phyloP scores from a whole-genome alignment of 441 rosid species.

The Eutrema salsugineum region DNA sequence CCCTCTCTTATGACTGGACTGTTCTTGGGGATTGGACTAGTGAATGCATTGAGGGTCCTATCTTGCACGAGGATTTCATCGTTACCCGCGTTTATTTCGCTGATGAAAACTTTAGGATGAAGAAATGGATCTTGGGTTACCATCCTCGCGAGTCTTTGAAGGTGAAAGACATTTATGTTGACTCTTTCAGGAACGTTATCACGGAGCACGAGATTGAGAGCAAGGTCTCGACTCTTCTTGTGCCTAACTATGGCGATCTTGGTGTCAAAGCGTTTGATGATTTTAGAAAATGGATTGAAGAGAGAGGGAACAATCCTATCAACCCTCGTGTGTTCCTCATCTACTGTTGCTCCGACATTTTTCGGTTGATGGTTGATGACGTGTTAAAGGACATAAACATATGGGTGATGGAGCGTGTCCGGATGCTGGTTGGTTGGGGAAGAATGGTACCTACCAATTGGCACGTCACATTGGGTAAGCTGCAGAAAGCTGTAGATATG shows the following conservation, averaged over 20 bases:
- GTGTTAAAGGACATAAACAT: constrained; percentile 44
- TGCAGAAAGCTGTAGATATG: not conserved
- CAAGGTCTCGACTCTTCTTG: constrained; percentile 49
- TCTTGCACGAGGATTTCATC: constrained; percentile 22
- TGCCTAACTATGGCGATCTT: constrained; percentile 38
- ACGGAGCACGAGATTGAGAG: constrained; percentile 62
- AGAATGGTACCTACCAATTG: not conserved
- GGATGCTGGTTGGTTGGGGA: not conserved
- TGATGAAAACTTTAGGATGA: constrained; percentile 56
- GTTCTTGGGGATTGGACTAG: constrained; percentile 15
- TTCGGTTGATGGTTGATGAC: constrained; percentile 56
- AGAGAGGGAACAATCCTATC: constrained; percentile 46
- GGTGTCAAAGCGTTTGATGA: constrained; percentile 36
- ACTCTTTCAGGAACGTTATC: constrained; percentile 55
- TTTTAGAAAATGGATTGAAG: constrained; percentile 47
- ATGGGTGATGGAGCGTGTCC: constrained; percentile 46
- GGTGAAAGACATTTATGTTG: constrained; percentile 44
- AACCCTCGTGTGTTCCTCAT: constrained; percentile 51
- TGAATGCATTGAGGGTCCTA: constrained; percentile 49
- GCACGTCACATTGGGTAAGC: not conserved
- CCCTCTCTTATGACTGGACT: not conserved
- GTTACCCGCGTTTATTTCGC: constrained; percentile 51
- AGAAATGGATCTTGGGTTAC: constrained; percentile 51
- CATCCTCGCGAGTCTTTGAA: constrained; percentile 29
- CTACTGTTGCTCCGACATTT: constrained; percentile 55